Percentiles rank a stretch among this genome's conserved stretches.
Evolutionary conservation across 495 filamentous ascomycete genomes (phyloP).

Genomic region (Annulohypoxylon stygium): DNA sequence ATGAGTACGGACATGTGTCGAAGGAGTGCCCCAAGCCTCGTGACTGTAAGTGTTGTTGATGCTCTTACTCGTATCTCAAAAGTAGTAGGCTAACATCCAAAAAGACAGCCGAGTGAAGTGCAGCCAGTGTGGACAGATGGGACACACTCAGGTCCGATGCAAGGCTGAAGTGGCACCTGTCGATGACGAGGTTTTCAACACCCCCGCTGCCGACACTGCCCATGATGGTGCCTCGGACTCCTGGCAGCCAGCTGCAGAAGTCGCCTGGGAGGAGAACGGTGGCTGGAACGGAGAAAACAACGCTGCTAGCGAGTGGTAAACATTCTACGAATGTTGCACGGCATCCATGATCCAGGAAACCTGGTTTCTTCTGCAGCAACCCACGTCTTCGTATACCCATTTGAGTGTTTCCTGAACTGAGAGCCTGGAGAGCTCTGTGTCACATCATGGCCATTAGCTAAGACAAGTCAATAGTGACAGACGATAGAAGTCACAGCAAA

Average conservation of each 20-base stretch:
- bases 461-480: constrained; percentile 7
- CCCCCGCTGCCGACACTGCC: not conserved
- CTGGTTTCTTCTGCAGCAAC: not conserved
- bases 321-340: not conserved
- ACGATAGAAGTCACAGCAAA: not conserved
- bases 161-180: constrained; percentile 52
- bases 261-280: not conserved
- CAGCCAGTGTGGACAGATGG: constrained; percentile 79
- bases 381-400: not conserved
- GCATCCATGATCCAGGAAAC: not conserved
- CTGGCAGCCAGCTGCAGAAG: not conserved
- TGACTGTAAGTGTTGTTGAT: constrained; percentile 67
- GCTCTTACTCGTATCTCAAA: not conserved
- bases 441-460: constrained; percentile 10
- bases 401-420: constrained; percentile 13
- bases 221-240: not conserved
- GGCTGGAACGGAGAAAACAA: not conserved
- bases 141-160: constrained; percentile 76
- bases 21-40: constrained; percentile 82
- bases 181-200: constrained; percentile 19
- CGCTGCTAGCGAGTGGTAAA: not conserved
- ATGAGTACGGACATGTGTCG: constrained; percentile 74
- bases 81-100: constrained; percentile 46
- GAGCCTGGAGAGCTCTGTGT: constrained; percentile 12
- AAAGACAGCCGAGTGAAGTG: constrained; percentile 76